These are phyloP conservation scores for Colletotrichum gloeosporioides DNA, from an alignment of 2,329 filamentous ascomycete genomes.

Conservation along the genomic window DNA sequence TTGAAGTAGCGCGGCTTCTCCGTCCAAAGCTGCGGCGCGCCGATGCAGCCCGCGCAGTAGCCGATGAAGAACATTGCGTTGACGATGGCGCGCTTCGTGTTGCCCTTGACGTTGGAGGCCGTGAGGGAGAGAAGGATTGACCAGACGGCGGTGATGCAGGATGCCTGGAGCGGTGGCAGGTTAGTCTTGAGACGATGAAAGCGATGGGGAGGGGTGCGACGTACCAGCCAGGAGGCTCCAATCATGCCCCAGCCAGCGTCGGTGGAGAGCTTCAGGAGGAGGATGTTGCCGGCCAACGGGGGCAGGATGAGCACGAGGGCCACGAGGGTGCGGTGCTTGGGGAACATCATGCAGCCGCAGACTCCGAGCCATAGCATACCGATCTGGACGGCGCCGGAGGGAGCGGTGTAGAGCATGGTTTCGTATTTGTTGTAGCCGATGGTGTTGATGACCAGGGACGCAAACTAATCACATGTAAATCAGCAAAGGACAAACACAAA, in stretches of 20 bases:
- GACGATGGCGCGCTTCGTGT: conserved; percentile 53
- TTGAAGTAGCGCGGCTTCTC: conserved; percentile 46
- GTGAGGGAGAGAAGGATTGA: conserved; percentile 47
- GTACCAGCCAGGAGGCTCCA: conserved; percentile 49
- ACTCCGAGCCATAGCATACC: conserved; percentile 51
- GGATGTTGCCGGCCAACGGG: conserved; percentile 47
- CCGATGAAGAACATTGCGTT: conserved; percentile 56
- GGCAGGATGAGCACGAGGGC: conserved; percentile 43
- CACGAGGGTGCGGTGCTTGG: conserved; percentile 42
- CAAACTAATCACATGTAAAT: conserved; percentile 36
- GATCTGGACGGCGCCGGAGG: conserved; percentile 52
- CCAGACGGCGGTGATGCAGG: conserved; percentile 46
- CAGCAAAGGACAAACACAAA: conserved; percentile 17
- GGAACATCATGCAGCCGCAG: conserved; percentile 40
- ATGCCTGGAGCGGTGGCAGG: conserved; percentile 35
- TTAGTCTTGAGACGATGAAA: too few species aligned
- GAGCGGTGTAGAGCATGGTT: conserved; percentile 52
- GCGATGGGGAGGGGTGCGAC: neutral
- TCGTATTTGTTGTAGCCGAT: conserved; percentile 48
- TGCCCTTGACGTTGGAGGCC: conserved; percentile 56
- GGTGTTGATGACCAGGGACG: conserved; percentile 52
- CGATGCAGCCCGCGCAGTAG: conserved; percentile 53
- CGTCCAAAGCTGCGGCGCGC: conserved; percentile 53
- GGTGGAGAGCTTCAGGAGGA: conserved; percentile 46
- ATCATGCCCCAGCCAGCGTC: conserved; percentile 52